phyloP scores from a whole-genome alignment of 495 filamentous ascomycete species.

The Penicillium canescens region DNA sequence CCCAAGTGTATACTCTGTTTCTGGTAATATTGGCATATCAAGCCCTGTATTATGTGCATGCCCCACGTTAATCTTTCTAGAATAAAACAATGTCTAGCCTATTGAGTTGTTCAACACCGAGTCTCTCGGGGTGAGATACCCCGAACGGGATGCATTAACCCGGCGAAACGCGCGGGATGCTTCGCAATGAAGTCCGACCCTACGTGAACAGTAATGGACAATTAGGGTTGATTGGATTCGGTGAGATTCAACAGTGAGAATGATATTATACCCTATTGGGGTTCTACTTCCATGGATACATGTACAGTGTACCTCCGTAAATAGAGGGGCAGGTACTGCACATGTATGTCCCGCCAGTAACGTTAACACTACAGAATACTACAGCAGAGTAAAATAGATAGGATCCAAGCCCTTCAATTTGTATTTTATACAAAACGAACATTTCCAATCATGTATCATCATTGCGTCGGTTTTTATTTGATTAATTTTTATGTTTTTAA shows the following conservation, averaged over 20 bases:
- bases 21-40: neutral
- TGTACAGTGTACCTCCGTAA: too few relatives aligned
- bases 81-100: neutral
- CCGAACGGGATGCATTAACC: conserved; percentile 16
- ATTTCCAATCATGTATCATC: conserved; percentile 12
- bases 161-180: neutral
- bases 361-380: neutral
- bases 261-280: too few relatives aligned
- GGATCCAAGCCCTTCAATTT: conserved; percentile 7
- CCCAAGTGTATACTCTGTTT: neutral
- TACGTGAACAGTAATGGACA: too few relatives aligned
- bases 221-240: too few relatives aligned
- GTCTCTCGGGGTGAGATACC: conserved; percentile 7
- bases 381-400: neutral
- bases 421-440: conserved; percentile 13
- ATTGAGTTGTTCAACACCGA: neutral
- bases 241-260: neutral
- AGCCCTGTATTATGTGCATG: neutral
- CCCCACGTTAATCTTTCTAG: neutral
- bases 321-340: too few relatives aligned
- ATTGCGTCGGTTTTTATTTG: conserved; percentile 1
- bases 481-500: conserved; percentile 21
- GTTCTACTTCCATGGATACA: too few relatives aligned
- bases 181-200: too few relatives aligned
- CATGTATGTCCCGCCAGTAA: too few relatives aligned